phyloP scores from a whole-genome alignment of 192 early-diverging fungal species.

The Martensiomyces pterosporus region DNA sequence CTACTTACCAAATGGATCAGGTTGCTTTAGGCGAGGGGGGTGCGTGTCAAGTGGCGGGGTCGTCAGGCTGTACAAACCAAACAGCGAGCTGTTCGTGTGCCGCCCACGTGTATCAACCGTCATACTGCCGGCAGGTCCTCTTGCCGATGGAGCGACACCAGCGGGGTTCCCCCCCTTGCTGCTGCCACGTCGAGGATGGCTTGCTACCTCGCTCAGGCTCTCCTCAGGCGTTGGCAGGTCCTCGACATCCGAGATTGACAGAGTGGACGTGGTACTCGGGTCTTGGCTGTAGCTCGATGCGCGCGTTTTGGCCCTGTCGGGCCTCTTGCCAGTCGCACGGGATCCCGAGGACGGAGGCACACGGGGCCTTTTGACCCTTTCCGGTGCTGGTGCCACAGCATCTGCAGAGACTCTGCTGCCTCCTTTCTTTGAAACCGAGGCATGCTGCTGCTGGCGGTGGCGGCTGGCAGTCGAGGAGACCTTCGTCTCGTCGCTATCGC shows the following conservation, averaged over 20 bases:
- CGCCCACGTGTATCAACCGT: conserved; percentile 13
- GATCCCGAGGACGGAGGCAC: too few species aligned
- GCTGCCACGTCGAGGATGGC: too few species aligned
- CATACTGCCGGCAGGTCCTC: not conserved
- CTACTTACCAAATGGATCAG: conserved; percentile 51
- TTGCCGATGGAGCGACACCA: not conserved
- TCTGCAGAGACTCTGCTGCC: not conserved
- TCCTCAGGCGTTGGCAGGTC: conserved; percentile 28
- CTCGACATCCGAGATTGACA: conserved; percentile 5
- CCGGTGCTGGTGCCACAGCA: too few species aligned
- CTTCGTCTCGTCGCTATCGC: conserved; percentile 6
- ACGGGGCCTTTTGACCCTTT: too few species aligned
- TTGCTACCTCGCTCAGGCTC: conserved; percentile 26
- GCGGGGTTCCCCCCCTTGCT: conserved; percentile 27
- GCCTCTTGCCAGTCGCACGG: too few species aligned
- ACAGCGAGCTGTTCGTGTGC: conserved; percentile 11
- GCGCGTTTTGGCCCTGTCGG: not conserved
- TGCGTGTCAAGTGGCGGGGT: conserved; percentile 26
- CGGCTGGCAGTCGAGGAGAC: too few species aligned
- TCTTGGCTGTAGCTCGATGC: conserved; percentile 11
- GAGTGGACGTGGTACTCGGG: not conserved
- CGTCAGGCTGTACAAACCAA: conserved; percentile 22
- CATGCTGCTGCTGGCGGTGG: conserved; percentile 2
- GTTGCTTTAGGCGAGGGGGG: conserved; percentile 15
- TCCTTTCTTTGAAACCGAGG: not conserved